phyloP scores from a whole-genome alignment of 768 basidiomycete species.

The Myochromella boudieri region DNA sequence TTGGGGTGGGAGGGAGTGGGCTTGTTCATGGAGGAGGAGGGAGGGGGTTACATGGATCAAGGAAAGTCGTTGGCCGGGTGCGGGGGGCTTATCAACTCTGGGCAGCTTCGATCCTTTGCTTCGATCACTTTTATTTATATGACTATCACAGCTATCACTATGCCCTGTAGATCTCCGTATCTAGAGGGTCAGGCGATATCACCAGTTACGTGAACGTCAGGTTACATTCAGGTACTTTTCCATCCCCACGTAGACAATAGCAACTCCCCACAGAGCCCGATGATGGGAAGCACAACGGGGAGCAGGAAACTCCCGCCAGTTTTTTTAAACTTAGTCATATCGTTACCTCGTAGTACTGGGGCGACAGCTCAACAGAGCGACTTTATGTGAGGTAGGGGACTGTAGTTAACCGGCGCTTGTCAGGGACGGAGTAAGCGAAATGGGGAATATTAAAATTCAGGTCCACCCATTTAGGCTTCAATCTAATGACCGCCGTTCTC shows the following conservation, averaged over 20 bases:
- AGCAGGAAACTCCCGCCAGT: not conserved
- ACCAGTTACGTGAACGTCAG: not conserved
- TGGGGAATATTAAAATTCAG: too few relatives aligned
- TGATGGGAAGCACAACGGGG: not conserved
- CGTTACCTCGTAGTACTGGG: too few relatives aligned
- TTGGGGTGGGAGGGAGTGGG: conserved; percentile 6
- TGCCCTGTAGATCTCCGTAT: conserved; percentile 4
- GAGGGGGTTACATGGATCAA: not conserved
- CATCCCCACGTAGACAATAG: too few relatives aligned
- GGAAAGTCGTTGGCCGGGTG: not conserved
- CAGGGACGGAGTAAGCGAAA: too few relatives aligned
- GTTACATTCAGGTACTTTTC: conserved; percentile 1
- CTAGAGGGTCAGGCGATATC: conserved; percentile 1
- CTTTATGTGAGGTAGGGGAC: too few relatives aligned
- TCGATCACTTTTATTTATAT: not conserved
- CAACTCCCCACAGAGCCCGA: not conserved
- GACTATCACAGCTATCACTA: too few relatives aligned
- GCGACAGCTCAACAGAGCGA: too few relatives aligned
- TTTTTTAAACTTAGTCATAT: conserved; percentile 10
- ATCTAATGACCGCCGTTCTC: too few relatives aligned
- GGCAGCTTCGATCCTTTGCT: not conserved
- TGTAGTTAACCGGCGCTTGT: too few relatives aligned
- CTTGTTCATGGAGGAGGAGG: conserved; percentile 1
- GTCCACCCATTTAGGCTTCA: too few relatives aligned
- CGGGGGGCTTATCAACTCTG: conserved; percentile 1